Evolutionary conservation across 2,329 filamentous ascomycete genomes (phyloP).

Genomic region (Clarireedia monteithiana): DNA sequence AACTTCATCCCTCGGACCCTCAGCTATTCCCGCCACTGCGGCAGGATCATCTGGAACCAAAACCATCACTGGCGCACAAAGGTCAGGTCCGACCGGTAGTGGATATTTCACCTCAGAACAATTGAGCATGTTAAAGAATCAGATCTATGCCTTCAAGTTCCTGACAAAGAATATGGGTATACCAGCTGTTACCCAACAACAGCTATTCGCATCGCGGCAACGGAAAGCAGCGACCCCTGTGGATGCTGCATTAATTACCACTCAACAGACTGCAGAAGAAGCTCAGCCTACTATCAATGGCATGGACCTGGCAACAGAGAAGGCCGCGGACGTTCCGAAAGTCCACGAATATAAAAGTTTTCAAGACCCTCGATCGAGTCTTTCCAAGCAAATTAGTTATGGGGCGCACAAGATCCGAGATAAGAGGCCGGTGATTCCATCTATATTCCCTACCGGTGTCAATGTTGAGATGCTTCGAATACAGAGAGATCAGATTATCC

Average conservation of each 20-base stretch:
- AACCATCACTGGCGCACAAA: conserved; percentile 19
- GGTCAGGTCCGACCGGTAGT: conserved; percentile 26
- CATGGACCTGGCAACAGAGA: conserved; percentile 26
- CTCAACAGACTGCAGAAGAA: conserved; percentile 20
- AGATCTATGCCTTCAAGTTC: conserved; percentile 87
- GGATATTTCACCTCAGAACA: conserved; percentile 73
- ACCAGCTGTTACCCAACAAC: conserved; percentile 69
- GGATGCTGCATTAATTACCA: conserved; percentile 19
- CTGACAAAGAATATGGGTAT: conserved; percentile 82
- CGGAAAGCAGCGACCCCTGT: conserved; percentile 38
- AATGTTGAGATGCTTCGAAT: conserved; percentile 80
- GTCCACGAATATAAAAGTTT: conserved; percentile 51
- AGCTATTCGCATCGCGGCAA: conserved; percentile 69
- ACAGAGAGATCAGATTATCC: conserved; percentile 79
- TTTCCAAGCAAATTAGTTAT: conserved; percentile 58
- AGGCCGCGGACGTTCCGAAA: conserved; percentile 27
- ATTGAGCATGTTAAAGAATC: conserved; percentile 67
- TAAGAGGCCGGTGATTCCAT: conserved; percentile 74
- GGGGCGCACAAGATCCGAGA: conserved; percentile 68
- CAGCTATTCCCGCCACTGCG: conserved; percentile 23
- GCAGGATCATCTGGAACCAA: conserved; percentile 17
- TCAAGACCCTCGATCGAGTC: conserved; percentile 57
- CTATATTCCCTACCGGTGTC: conserved; percentile 80
- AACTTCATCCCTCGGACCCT: conserved; percentile 23
- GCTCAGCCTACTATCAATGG: conserved; percentile 33